Conservation (phyloP, 176 grass and related monocot species). For the Triticum monococcum region DNA sequence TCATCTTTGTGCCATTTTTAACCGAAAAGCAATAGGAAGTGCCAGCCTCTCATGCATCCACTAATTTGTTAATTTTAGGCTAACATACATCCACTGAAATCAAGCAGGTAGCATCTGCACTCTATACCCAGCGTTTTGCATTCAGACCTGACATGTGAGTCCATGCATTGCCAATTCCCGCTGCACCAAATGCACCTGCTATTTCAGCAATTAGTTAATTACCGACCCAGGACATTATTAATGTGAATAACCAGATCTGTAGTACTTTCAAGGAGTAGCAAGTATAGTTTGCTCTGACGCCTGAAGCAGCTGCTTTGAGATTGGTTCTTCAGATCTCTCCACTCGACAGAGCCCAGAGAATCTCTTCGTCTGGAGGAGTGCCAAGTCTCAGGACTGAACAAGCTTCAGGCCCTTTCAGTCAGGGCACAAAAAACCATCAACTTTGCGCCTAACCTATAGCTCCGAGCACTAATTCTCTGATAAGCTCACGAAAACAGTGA, state of each 20-base stretch:
- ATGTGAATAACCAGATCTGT: constrained; percentile 14
- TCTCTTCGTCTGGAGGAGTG: too few species aligned
- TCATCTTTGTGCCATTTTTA: not conserved
- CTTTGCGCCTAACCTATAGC: too few species aligned
- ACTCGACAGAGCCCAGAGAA: too few species aligned
- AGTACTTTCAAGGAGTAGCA: too few species aligned
- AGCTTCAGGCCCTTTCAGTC: too few species aligned
- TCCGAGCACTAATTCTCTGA: too few species aligned
- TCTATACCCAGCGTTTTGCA: not conserved
- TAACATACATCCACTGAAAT: not conserved
- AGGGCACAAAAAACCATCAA: too few species aligned
- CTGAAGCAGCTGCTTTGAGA: not conserved
- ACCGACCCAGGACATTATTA: not conserved
- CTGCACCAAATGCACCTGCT: not conserved
- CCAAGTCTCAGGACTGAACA: too few species aligned
- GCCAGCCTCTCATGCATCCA: constrained; percentile 9
- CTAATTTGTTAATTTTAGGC: not conserved
- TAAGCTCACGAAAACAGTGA: too few species aligned
- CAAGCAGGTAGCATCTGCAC: not conserved
- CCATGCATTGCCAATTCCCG: not conserved
- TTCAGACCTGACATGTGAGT: constrained; percentile 26
- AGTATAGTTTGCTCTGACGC: constrained; percentile 16
- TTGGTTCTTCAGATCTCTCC: not conserved
- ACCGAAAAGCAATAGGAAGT: not conserved
- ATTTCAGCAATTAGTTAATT: constrained; percentile 17